A percentile compares a stretch with the other conserved stretches of the same genome.
These are phyloP conservation scores for Tranzscheliella williamsii DNA, from an alignment of 1,284 basidiomycete species.

Conservation along the genomic window DNA sequence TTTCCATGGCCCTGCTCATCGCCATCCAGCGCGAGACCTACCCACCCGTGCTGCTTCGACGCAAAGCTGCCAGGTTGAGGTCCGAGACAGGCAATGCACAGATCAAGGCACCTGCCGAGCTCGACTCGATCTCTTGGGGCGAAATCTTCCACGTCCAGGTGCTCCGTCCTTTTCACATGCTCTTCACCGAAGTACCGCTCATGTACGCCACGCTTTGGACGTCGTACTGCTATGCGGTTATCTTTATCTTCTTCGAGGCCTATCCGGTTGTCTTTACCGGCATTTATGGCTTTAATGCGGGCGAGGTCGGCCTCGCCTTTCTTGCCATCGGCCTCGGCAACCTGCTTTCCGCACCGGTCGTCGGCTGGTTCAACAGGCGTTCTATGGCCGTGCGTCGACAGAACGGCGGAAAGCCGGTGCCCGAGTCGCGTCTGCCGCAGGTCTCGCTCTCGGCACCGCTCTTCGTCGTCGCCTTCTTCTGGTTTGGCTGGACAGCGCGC, in stretches of 20 bases:
- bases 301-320: conserved; percentile 36
- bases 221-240: conserved; percentile 31
- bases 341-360: conserved; percentile 17
- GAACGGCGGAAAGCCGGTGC: conserved; percentile 21
- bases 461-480: conserved; percentile 29
- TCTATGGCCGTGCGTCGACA: conserved; percentile 10
- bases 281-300: conserved; percentile 37
- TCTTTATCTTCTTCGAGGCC: conserved; percentile 45
- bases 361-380: conserved; percentile 25
- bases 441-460: conserved; percentile 20
- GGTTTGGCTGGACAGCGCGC: conserved; percentile 40
- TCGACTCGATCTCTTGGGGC: conserved; percentile 10
- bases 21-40: conserved; percentile 29
- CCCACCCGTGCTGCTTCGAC: conserved; percentile 28
- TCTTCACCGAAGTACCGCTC: conserved; percentile 28
- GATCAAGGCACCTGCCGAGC: conserved; percentile 14
- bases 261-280: conserved; percentile 33
- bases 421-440: conserved; percentile 25
- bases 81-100: conserved; percentile 10
- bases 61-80: conserved; percentile 8
- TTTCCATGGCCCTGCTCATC: conserved; percentile 14
- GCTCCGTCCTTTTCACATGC: conserved; percentile 29
- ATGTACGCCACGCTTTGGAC: conserved; percentile 37
- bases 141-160: conserved; percentile 26
- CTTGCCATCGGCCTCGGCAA: conserved; percentile 35